Evolutionary conservation across 2,329 filamentous ascomycete species (phyloP).

Genomic region (Cladobotryum mycophilum): DNA sequence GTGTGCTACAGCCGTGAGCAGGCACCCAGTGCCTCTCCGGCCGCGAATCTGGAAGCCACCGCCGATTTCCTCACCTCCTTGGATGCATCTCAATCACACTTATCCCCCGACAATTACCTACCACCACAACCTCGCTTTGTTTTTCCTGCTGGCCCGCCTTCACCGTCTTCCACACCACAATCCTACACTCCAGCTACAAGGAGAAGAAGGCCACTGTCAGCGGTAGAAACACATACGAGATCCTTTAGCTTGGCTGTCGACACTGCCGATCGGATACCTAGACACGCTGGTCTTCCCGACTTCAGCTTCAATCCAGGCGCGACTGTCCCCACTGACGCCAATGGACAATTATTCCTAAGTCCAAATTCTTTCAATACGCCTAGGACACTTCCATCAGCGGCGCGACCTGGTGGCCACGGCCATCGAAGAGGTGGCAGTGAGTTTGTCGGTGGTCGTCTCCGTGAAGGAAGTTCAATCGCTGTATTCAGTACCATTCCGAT

Average conservation of each 20-base stretch:
- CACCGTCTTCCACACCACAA: conserved; percentile 39
- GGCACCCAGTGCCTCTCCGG: conserved; percentile 24
- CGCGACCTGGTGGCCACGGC: conserved; percentile 57
- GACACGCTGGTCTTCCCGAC: conserved; percentile 41
- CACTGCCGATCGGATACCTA: conserved; percentile 18
- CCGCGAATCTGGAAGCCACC: conserved; percentile 20
- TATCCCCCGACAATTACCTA: conserved; percentile 23
- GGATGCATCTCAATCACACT: conserved; percentile 9
- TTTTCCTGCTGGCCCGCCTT: conserved; percentile 48
- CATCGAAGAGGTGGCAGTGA: conserved; percentile 81
- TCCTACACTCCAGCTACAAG: conserved; percentile 40
- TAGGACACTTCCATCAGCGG: conserved; percentile 46
- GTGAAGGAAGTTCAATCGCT: conserved; percentile 51
- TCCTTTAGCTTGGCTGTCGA: conserved; percentile 26
- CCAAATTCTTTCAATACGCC: conserved; percentile 50
- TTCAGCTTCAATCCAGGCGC: conserved; percentile 53
- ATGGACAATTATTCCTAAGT: conserved; percentile 36
- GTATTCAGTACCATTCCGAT: conserved; percentile 65
- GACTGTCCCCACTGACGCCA: conserved; percentile 27
- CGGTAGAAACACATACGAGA: conserved; percentile 39
- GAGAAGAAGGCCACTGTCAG: conserved; percentile 47
- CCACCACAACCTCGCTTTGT: conserved; percentile 59
- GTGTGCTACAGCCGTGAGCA: conserved; percentile 30
- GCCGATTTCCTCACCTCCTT: conserved; percentile 19
- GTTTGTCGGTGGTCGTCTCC: conserved; percentile 70